Evolutionary conservation across 1,284 basidiomycete species (phyloP), one percentile per base, ranked within the genome.

Genomic region (Lentinula novae-zelandiae): DNA sequence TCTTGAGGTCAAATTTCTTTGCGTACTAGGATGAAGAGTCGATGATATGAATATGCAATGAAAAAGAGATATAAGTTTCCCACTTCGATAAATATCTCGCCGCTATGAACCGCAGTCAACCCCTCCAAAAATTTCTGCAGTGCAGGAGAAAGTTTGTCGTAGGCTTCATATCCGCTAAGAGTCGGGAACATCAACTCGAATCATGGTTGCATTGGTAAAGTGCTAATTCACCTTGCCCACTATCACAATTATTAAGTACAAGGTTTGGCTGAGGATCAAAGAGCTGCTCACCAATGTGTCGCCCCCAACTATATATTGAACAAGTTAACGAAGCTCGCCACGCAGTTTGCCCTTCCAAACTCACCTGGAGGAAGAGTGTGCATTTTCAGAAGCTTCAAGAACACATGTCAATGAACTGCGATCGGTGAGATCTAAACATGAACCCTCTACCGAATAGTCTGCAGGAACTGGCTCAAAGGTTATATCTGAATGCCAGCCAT

Each of bases 391-490:
- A 85, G 80, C 76, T 76, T 54, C 0, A 53, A 40, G 44, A 46
- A 31, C 15, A 34, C n/a, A 42, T 12, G 42, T 39, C 27, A 52
- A 27, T 10, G 31, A 58, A 15, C 15, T 15, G 42, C 7, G 22
- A 34, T 9, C 36, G 46, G 10, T 20, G 44, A 27, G 55, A 20
- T 8, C 20, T 38, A 13, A 33, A 36, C 55, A 9, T 27, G 3
- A 17, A 39, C 4, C 67, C 74, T 27, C 57, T 27, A 79, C 76
- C 1, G 84, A 79, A 67, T 86, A 91, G 69, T 89, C 86, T 0
- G 84, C 81, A 0, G 89, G 88, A 1, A 86, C 76, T 6, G 72
- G 76, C 70, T 92, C 89, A 66, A 90, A 92, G 0, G 86, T 85
- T 67, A 90, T 87, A 71, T 92, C 88, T 0, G 83, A 70, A 65